Percentiles rank a stretch among this genome's conserved stretches.
These are phyloP conservation scores for Haematococcus lacustris DNA, from an alignment of 139 green algal genomes.

Conservation along the genomic window DNA sequence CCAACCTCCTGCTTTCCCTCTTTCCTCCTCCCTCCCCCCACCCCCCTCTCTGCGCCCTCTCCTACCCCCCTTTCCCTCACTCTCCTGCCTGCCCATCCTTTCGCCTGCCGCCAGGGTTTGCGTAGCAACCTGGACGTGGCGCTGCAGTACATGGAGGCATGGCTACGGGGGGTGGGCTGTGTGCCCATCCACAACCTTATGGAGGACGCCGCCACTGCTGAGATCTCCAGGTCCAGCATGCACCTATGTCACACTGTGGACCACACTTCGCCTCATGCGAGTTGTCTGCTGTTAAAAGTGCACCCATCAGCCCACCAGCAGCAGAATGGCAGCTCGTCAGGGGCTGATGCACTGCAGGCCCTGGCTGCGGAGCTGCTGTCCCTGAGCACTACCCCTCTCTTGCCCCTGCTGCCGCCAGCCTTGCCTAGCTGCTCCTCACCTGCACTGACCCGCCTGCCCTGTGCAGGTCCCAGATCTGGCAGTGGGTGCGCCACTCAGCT, in stretches of 20 bases:
- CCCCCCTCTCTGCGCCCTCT: background rate
- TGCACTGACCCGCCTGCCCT: too few relatives aligned
- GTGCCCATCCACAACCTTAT: conserved; percentile 87
- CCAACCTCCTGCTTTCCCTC: too few relatives aligned
- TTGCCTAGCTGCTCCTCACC: too few relatives aligned
- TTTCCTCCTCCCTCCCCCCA: too few relatives aligned
- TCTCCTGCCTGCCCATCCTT: background rate
- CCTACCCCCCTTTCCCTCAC: background rate
- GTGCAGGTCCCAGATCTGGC: conserved; percentile 61
- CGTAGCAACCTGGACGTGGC: conserved; percentile 63
- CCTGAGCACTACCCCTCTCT: too few relatives aligned
- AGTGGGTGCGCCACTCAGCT: conserved; percentile 70
- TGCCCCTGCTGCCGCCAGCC: too few relatives aligned
- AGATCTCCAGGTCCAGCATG: conserved; percentile 56
- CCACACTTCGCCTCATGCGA: too few relatives aligned
- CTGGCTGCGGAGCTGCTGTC: too few relatives aligned
- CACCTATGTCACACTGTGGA: conserved; percentile 80
- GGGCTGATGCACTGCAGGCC: too few relatives aligned
- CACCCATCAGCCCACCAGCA: too few relatives aligned
- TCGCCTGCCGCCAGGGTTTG: conserved; percentile 26
- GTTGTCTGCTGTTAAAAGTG: too few relatives aligned
- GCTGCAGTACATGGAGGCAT: conserved; percentile 80
- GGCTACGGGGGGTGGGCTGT: conserved; percentile 76
- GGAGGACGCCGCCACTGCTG: conserved; percentile 87
- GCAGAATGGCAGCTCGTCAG: too few relatives aligned